Conservation (phyloP, 2,329 filamentous ascomycete species). For the Pseudogymnoascus sp. region DNA sequence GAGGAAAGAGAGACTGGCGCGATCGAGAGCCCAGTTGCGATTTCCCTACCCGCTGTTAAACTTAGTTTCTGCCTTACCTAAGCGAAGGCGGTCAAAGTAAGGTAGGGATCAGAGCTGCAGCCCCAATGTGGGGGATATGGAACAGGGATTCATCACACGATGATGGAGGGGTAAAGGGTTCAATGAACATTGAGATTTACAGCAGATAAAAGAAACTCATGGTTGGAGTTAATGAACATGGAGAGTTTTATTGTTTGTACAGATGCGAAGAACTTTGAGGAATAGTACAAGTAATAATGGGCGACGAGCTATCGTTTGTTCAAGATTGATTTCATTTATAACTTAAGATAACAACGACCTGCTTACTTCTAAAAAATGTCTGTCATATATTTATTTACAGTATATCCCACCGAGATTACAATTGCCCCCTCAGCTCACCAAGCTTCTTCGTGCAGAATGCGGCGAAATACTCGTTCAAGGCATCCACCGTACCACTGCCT, state of each 20-base stretch:
- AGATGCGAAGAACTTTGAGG: background rate
- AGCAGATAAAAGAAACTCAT: background rate
- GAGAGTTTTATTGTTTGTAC: too few species aligned
- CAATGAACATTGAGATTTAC: background rate
- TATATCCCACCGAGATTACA: slow-evolving; percentile 26
- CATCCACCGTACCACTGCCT: slow-evolving; percentile 72
- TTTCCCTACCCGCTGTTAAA: background rate
- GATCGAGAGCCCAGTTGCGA: slow-evolving; percentile 1
- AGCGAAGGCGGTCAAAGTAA: slow-evolving; percentile 5
- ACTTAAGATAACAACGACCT: background rate
- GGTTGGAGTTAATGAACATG: background rate
- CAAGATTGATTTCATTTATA: background rate
- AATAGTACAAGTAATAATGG: background rate
- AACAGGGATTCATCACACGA: background rate
- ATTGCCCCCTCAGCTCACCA: slow-evolving; percentile 33
- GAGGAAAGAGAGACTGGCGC: slow-evolving; percentile 1
- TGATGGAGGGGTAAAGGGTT: background rate
- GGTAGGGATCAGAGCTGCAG: slow-evolving; percentile 3
- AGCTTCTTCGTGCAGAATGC: slow-evolving; percentile 60
- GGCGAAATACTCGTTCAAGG: slow-evolving; percentile 75
- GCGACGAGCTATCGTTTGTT: background rate
- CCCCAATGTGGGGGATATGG: background rate
- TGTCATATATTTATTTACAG: background rate
- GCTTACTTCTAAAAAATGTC: background rate
- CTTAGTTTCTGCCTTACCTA: slow-evolving; percentile 8